Evolutionary conservation across 1,139 yeast species (phyloP).

Genomic region (Pichia sp.): DNA sequence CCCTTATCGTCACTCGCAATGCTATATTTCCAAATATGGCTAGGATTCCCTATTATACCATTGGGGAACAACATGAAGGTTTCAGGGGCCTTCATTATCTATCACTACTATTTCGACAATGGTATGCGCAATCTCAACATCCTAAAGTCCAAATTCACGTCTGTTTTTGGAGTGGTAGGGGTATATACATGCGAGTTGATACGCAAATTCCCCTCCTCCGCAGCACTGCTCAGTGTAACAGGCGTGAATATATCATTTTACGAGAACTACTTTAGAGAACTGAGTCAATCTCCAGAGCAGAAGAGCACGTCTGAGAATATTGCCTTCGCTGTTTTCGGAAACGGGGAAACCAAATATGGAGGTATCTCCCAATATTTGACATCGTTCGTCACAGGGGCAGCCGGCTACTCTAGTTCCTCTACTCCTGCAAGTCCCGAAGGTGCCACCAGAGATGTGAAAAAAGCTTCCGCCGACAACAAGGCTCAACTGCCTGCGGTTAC

Average conservation of each 20-base stretch:
- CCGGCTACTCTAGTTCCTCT: too few relatives aligned
- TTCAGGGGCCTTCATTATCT: conserved; percentile 18
- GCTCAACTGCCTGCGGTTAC: not conserved
- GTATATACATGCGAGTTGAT: not conserved
- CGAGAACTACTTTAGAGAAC: not conserved
- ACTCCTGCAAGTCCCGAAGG: not conserved
- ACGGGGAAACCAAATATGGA: not conserved
- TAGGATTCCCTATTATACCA: conserved; percentile 42
- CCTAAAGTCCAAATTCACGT: not conserved
- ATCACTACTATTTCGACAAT: conserved; percentile 17
- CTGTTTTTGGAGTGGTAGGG: conserved; percentile 1
- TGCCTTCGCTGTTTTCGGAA: not conserved
- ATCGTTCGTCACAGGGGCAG: not conserved
- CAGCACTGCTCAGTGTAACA: not conserved
- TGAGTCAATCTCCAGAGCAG: not conserved
- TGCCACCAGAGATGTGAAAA: not conserved
- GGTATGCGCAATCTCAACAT: conserved; percentile 8
- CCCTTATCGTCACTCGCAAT: conserved; percentile 48
- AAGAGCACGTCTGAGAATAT: not conserved
- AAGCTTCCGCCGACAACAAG: not conserved
- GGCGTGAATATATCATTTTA: not conserved
- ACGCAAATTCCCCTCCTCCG: not conserved
- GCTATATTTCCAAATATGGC: conserved; percentile 47
- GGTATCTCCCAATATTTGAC: not conserved
- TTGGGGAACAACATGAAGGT: conserved; percentile 10